These are phyloP conservation scores for Rhizopogon vesiculosus DNA, from an alignment of 768 basidiomycete species.

Conservation along the genomic window DNA sequence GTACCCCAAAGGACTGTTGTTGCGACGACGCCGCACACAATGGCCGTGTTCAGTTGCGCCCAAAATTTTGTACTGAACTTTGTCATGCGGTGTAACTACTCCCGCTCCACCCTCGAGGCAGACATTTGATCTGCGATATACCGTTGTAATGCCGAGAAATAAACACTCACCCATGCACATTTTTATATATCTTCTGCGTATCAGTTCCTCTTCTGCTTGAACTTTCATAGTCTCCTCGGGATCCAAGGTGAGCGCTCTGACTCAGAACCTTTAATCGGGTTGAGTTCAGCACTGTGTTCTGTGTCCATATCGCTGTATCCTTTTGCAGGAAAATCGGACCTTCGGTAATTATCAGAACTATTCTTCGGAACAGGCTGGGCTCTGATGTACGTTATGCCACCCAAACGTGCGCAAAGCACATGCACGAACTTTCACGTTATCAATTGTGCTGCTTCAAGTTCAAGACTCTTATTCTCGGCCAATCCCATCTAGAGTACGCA, in stretches of 20 bases:
- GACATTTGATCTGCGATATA: not conserved
- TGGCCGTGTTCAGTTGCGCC: not conserved
- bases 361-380: not conserved
- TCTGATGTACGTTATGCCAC: not conserved
- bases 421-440: not conserved
- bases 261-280: not conserved
- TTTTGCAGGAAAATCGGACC: not conserved
- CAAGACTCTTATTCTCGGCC: not conserved
- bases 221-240: not conserved
- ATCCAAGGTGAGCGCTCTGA: not conserved
- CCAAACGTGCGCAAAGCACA: not conserved
- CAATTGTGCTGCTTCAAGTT: not conserved
- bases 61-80: not conserved
- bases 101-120: slow-evolving; percentile 1
- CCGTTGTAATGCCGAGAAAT: not conserved
- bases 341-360: not conserved
- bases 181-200: not conserved
- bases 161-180: not conserved
- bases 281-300: not conserved
- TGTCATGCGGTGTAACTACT: not conserved
- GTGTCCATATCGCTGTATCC: not conserved
- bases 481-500: not conserved
- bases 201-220: not conserved
- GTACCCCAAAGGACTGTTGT: not conserved
- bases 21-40: not conserved